Base-by-base conservation (phyloP, 176 grass and related monocot genomes). In the Triticum turgidum region DNA sequence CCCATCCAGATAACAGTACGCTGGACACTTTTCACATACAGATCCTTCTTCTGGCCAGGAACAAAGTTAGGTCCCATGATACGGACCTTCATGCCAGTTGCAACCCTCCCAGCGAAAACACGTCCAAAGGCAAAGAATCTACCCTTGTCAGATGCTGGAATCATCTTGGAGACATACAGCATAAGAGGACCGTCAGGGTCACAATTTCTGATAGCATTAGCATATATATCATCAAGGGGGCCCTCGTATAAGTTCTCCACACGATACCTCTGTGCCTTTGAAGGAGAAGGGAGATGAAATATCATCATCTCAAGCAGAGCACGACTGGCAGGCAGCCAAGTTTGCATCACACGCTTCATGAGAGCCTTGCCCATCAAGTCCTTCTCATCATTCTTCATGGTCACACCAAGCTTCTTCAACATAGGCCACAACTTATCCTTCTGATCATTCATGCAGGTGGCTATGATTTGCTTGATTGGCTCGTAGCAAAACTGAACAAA, bases 31-130 rank as follows among this genome's bases (percentile, higher is more conserved):
- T 96, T 97, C 68, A 86, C 82, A 67, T 91, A 96, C 64, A 96
- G 47, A 91, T 96, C 94, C 54, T 96, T 96, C 89, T 96, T 96
- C 51, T 96, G 94, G 32, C 94, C 91, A 78, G 94, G 94, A 45
- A 96, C 79, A 70, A 90, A 96, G 87, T 96, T 96, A 29, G 94
- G 94, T n/a, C 94, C 94, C 94, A 96, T 96, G 64, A 93, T 96
- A n/a, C 91, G 87, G 49, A 97, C 94, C 89, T 97, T 97, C 92
- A 89, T 88, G 13, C 94, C 92, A 21, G 94, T 94, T 14, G 92
- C 87, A 51, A 94, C 88, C 80, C 35, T 94, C 6, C 94, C 94
- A 20, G 92, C 66, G 9, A 97, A 97, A 18, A 97, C 94, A 77
- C 90, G 90, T 5, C 92, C 93, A 49, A 95, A 95, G 13, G 93